Evolutionary conservation across 768 basidiomycete genomes (phyloP), one percentile per base, ranked within the genome.

Genomic region (Amanita rimosa): DNA sequence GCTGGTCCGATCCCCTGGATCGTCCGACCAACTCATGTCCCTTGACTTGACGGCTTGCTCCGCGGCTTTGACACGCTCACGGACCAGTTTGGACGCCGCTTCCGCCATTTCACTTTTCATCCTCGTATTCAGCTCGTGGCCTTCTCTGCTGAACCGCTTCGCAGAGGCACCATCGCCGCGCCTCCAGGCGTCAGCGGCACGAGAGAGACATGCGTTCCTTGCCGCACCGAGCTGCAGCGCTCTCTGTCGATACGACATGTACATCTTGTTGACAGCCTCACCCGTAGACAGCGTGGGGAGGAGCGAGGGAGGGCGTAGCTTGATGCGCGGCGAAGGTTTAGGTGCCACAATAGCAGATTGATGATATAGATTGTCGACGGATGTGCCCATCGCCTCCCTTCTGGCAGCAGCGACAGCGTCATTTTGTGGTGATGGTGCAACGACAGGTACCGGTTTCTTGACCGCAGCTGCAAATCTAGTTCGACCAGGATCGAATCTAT

Each of bases 101-200:
- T 78, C 75, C 7, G 76, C 74, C 74, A 92, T 89, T 68, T 97
- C 96, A 21, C 66, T 69, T 37, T 79, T 72, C 90, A 99, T 96
- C 64, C 88, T 87, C 37, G 78, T 80, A 58, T 98, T 98, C 51
- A 96, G 68, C 36, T 95, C 91, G 57, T 95, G 89, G 1, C 93
- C 96, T 59, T 98, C 94, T 36, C 89, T 72, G 53, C 85, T 89
- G 67, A 95, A 98, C 41, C 91, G 73, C 66, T 97, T 96, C 33
- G 96, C 96, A 0, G 88, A 85, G 0, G 94, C 92, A 2, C 95
- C 95, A 56, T 99, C 96, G 1, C 95, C 94, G 2, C 91, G 76
- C 48, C 90, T 75, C 89, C 92, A 99, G 3, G 94, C 92, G 58
- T 96, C 93, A 2, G 96, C 95, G 10, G 96, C 96, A 38, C 92